A percentile compares a stretch with the other conserved stretches of the same genome.
phyloP scores from a whole-genome alignment of 805 yeast species.

The Candida koratica region DNA sequence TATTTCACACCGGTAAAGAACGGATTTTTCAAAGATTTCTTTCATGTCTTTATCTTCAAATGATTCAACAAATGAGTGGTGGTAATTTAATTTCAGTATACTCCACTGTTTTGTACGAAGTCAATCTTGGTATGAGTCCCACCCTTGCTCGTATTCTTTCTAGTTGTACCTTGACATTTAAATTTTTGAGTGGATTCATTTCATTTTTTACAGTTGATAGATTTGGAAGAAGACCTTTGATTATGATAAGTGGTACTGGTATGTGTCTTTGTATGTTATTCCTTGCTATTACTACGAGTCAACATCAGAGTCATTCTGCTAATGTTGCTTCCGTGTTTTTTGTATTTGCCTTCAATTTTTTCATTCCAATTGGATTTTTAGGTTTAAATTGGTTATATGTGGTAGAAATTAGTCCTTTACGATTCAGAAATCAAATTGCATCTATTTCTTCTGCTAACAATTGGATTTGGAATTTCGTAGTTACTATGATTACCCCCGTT shows the following conservation, averaged over 20 bases:
- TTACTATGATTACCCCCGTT: constrained; percentile 60
- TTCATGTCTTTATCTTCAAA: constrained; percentile 39
- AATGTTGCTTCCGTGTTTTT: constrained; percentile 33
- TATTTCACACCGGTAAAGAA: constrained; percentile 38
- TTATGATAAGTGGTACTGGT: constrained; percentile 36
- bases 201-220: constrained; percentile 43
- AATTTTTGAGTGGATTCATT: constrained; percentile 36
- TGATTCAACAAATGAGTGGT: constrained; percentile 46
- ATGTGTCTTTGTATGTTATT: constrained; percentile 37
- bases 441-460: constrained; percentile 54
- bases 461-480: constrained; percentile 55
- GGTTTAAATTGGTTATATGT: constrained; percentile 49
- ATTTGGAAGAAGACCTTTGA: constrained; percentile 36
- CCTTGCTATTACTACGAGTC: constrained; percentile 50
- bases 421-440: constrained; percentile 49
- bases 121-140: constrained; percentile 41
- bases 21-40: constrained; percentile 43
- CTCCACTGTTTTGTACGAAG: constrained; percentile 36
- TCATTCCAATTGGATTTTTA: constrained; percentile 26
- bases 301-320: constrained; percentile 1
- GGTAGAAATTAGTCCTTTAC: constrained; percentile 54
- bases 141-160: constrained; percentile 38
- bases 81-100: constrained; percentile 41
- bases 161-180: constrained; percentile 38
- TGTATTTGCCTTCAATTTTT: constrained; percentile 42